Evolutionary conservation across 768 basidiomycete genomes (phyloP), one percentile per base, ranked within the genome.

Genomic region (Arthromyces matolae): DNA sequence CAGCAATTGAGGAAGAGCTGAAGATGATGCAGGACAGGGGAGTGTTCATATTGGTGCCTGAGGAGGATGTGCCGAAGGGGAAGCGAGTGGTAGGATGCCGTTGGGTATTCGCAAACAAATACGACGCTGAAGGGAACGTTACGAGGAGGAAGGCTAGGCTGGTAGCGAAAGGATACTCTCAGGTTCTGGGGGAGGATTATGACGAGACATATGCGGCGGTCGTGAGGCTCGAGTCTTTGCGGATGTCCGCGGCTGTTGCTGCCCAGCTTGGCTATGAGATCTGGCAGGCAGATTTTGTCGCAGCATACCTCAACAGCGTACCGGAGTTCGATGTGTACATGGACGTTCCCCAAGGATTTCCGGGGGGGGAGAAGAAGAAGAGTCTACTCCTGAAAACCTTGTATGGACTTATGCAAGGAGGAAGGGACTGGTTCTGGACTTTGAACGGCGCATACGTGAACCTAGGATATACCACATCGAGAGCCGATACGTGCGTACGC

Each of bases 161-260:
- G 10, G 55, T 62, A 0, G 56, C 55, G 20, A 54, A 60, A 41
- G 58, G 60, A 0, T 72, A 60, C 54, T 49, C 55, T 0, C 72
- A 73, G 52, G 49, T 60, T 3, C 57, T 52, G 2, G 69, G 72
- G 1, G 37, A 69, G 8, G 66, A 70, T 47, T 70, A 49, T 47
- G 25, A 50, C 36, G 43, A 58, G 18, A 57, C 53, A 0, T 60
- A 57, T 23, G 52, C 57, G 0, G 43, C 54, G 1, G 50, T 53
- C 8, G 52, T 49, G 12, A 37, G 58, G 6, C 20, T 57, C 8
- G 47, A 41, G 10, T 41, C 25, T 16, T 10, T 41, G 3, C 5
- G 40, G 14, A 41, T 41, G 24, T 24, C 25, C 2, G 40, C 40
- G 5, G 40, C 40, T 27, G 23, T 41, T 3, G 40, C 40, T n/a